These are phyloP conservation scores for Noccaea caerulescens DNA, from an alignment of 345 rosid species.

Conservation along the genomic window DNA sequence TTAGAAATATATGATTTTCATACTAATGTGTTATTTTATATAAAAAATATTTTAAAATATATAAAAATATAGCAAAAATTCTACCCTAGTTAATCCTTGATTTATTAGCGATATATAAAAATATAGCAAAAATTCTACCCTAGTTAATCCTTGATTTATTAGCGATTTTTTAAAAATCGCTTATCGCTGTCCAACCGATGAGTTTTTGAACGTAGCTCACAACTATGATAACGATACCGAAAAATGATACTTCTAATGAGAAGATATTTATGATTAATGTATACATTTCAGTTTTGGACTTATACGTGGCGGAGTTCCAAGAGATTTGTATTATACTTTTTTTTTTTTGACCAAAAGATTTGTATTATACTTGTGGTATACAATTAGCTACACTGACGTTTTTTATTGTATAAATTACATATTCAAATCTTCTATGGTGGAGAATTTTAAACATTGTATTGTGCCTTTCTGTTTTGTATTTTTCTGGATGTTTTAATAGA, in stretches of 20 bases:
- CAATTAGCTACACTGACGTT: constrained; percentile 1
- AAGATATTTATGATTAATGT: not conserved
- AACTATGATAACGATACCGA: not conserved
- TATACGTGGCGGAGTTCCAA: not conserved
- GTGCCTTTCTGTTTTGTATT: constrained; percentile 27
- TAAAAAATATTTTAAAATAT: no score
- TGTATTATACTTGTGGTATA: not conserved
- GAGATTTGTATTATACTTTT: not conserved
- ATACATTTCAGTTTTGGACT: not conserved
- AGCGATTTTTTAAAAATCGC: no score
- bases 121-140: no score
- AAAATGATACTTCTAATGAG: not conserved
- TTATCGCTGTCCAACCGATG: no score
- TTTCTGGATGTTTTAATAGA: not conserved
- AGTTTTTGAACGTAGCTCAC: no score
- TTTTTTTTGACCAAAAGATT: no score
- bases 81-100: no score
- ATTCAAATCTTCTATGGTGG: constrained; percentile 1
- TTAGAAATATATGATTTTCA: no score
- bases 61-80: no score
- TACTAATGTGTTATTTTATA: no score
- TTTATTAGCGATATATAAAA: no score
- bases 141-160: no score
- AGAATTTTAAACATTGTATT: constrained; percentile 28
- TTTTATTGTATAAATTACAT: constrained; percentile 6